A percentile compares a stretch with the other conserved stretches of the same genome.
phyloP scores from a whole-genome alignment of 208 protist species.

The Crithidia mellificae region DNA sequence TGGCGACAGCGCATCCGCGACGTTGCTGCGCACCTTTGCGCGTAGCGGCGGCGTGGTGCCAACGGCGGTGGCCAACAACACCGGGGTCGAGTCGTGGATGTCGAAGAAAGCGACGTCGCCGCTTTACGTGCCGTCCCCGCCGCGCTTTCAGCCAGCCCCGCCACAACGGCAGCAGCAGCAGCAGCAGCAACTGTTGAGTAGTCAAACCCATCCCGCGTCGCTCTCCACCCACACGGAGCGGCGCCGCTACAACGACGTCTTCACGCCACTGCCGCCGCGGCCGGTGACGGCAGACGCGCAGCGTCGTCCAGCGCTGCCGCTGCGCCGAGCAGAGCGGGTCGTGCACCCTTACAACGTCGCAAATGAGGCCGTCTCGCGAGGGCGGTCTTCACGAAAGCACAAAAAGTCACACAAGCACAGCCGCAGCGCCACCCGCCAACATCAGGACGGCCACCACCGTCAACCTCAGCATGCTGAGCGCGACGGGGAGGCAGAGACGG shows the following conservation, averaged over 20 bases:
- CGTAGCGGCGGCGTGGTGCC: slow-evolving; percentile 5
- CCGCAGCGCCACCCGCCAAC: slow-evolving; percentile 1
- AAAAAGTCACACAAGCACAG: slow-evolving; percentile 7
- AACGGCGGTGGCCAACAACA: not conserved
- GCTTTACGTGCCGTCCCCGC: slow-evolving; percentile 10
- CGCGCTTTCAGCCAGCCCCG: too few relatives aligned
- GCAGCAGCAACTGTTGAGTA: not conserved
- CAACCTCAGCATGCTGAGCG: not conserved
- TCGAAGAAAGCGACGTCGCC: not conserved
- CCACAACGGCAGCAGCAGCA: not conserved
- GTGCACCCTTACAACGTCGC: slow-evolving; percentile 20
- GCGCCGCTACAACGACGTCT: slow-evolving; percentile 6
- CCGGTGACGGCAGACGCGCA: slow-evolving; percentile 2
- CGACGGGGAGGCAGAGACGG: not conserved
- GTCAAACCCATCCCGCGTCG: not conserved
- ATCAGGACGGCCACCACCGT: not conserved
- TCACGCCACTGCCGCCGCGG: slow-evolving; percentile 6
- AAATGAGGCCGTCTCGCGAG: not conserved
- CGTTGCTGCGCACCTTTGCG: slow-evolving; percentile 11
- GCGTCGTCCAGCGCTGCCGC: not conserved
- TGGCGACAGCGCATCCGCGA: not conserved
- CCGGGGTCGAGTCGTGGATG: not conserved
- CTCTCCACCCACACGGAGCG: not conserved
- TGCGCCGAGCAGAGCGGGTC: too few relatives aligned
- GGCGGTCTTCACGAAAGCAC: not conserved